Percentiles rank a stretch among this genome's conserved stretches.
phyloP scores from a whole-genome alignment of 225 moss, liverwort and hornwort species.

The Bryum argenteum region DNA sequence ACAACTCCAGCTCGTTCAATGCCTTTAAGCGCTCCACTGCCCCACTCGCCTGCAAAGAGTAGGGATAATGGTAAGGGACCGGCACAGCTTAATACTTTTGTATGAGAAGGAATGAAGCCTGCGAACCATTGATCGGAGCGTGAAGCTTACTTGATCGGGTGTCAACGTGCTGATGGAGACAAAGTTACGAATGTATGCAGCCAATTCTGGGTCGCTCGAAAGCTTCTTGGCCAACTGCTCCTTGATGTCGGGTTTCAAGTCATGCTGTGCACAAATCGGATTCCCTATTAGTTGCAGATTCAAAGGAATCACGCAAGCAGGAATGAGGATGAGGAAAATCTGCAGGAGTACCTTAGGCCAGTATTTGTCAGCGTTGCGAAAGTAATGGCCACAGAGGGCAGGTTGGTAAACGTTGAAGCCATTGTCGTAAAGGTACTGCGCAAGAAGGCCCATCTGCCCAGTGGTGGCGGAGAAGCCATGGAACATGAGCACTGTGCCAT shows the following conservation, averaged over 20 bases:
- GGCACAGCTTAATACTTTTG: not conserved
- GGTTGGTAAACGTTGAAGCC: slow-evolving; percentile 84
- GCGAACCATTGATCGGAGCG: no score
- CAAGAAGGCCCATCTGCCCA: slow-evolving; percentile 64
- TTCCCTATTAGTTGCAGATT: not conserved
- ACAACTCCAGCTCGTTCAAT: slow-evolving; percentile 46
- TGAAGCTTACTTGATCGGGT: slow-evolving; percentile 46
- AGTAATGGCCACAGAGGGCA: slow-evolving; percentile 59
- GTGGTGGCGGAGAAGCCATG: slow-evolving; percentile 68
- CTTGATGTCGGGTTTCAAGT: slow-evolving; percentile 55
- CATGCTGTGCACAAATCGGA: slow-evolving; percentile 29
- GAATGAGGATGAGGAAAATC: not conserved
- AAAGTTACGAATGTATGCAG: slow-evolving; percentile 42
- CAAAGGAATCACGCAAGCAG: not conserved
- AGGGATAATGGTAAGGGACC: no score
- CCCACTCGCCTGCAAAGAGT: slow-evolving; percentile 44
- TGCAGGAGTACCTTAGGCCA: slow-evolving; percentile 62
- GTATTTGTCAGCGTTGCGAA: slow-evolving; percentile 66
- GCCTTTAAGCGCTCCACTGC: slow-evolving; percentile 49
- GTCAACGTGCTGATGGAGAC: slow-evolving; percentile 50
- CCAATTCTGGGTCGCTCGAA: slow-evolving; percentile 57
- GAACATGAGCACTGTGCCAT: slow-evolving; percentile 70
- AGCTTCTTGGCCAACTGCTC: slow-evolving; percentile 51
- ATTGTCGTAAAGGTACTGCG: slow-evolving; percentile 72
- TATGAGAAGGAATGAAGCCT: not conserved